A percentile compares a stretch with the other conserved stretches of the same genome.
Conservation (phyloP, 2,329 filamentous ascomycete species). For the Pseudonectria buxi region DNA sequence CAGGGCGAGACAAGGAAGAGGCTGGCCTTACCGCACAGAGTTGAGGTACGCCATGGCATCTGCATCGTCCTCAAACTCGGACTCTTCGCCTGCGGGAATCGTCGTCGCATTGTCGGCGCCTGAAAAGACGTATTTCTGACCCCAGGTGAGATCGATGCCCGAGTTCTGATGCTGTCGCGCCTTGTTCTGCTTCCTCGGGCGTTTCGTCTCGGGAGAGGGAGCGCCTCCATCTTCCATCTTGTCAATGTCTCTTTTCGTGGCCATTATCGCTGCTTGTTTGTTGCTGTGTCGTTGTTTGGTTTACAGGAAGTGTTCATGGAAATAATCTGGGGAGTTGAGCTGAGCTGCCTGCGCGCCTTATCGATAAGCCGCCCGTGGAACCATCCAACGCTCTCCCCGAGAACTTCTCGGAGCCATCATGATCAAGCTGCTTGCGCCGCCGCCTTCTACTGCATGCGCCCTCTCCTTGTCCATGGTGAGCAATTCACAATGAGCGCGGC, state of each 20-base stretch:
- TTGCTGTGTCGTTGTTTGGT: not conserved
- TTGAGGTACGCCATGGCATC: constrained; percentile 65
- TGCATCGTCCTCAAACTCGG: constrained; percentile 60
- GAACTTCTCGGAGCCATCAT: constrained; percentile 3
- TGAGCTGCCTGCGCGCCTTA: constrained; percentile 1
- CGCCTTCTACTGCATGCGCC: constrained; percentile 6
- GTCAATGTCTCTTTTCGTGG: constrained; percentile 28
- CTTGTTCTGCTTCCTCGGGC: constrained; percentile 26
- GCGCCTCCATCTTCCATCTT: constrained; percentile 24
- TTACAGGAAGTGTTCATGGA: constrained; percentile 2
- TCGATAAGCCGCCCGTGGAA: constrained; percentile 6
- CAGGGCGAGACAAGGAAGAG: constrained; percentile 1
- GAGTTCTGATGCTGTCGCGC: constrained; percentile 36
- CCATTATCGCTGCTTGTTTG: constrained; percentile 19
- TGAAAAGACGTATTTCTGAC: constrained; percentile 66
- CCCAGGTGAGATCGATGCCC: constrained; percentile 57
- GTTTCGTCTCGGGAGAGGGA: constrained; percentile 20
- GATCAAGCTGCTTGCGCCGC: constrained; percentile 5
- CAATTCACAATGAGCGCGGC: constrained; percentile 25
- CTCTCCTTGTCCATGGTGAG: constrained; percentile 15
- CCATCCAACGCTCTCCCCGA: constrained; percentile 10
- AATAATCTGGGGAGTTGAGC: not conserved
- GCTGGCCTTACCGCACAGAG: constrained; percentile 57
- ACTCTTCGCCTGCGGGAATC: constrained; percentile 45
- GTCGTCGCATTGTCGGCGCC: constrained; percentile 46